A percentile compares a stretch with the other conserved stretches of the same genome.
phyloP scores from a whole-genome alignment of 176 grass and related monocot genomes.

The Thalia dealbata region DNA sequence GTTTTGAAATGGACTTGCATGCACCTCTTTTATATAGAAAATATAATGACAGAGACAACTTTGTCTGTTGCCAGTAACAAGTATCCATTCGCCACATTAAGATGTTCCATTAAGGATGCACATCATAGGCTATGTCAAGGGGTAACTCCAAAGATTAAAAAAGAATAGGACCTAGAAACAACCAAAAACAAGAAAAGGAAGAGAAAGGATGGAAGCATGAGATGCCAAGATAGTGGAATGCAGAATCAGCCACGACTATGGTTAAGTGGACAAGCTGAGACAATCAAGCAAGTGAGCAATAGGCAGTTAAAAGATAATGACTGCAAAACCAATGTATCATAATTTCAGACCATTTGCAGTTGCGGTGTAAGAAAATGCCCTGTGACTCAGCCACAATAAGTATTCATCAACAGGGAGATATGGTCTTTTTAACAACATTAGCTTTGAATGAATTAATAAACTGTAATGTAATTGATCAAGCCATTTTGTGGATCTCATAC shows the following conservation, averaged over 20 bases:
- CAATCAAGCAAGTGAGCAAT: not conserved
- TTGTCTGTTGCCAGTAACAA: not conserved
- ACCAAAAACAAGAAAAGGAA: not conserved
- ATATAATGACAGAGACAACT: not conserved
- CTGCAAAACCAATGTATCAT: not conserved
- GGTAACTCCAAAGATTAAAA: not conserved
- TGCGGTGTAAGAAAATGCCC: not conserved
- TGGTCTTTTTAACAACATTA: not conserved
- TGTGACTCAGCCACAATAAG: not conserved
- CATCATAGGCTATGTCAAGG: not conserved
- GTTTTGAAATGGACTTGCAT: not conserved
- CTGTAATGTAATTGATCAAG: not conserved
- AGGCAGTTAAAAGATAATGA: not conserved
- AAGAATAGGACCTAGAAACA: not conserved
- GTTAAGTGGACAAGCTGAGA: conserved; percentile 11
- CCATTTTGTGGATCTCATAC: not conserved
- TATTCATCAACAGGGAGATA: not conserved
- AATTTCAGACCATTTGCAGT: not conserved
- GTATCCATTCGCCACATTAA: not conserved
- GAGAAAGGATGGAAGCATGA: conserved; percentile 9
- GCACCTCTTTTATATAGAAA: not conserved
- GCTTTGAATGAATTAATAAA: not conserved
- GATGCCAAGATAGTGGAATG: conserved; percentile 33
- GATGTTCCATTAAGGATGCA: not conserved
- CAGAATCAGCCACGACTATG: conserved; percentile 22